Percentiles rank a stretch among this genome's conserved stretches.
phyloP scores from a whole-genome alignment of 1,284 basidiomycete genomes.

The Rhodotorula sp. region DNA sequence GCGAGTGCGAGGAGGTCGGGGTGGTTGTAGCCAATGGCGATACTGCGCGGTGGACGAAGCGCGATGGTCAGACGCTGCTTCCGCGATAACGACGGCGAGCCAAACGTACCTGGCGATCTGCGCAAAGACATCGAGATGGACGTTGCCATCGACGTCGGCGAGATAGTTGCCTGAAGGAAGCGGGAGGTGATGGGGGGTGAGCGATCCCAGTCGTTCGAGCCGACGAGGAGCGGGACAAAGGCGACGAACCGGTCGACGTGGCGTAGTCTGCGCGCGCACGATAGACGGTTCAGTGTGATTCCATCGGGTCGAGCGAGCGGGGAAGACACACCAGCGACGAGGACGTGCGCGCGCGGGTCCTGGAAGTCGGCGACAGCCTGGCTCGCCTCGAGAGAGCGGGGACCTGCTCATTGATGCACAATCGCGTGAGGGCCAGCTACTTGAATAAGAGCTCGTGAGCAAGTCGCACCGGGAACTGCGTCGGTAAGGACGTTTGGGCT shows the following conservation, averaged over 20 bases:
- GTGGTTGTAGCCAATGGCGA: conserved; percentile 57
- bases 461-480: conserved; percentile 45
- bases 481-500: conserved; percentile 44
- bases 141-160: conserved; percentile 60
- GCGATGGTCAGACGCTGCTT: background rate
- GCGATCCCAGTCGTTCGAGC: background rate
- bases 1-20: conserved; percentile 55
- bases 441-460: background rate
- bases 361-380: conserved; percentile 52
- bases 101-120: conserved; percentile 51
- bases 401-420: background rate
- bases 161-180: conserved; percentile 54
- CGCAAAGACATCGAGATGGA: conserved; percentile 59
- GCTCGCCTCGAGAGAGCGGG: background rate
- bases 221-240: background rate
- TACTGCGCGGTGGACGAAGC: conserved; percentile 49
- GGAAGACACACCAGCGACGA: conserved; percentile 48
- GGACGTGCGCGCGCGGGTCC: conserved; percentile 53
- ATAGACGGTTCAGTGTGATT: background rate
- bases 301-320: too few species aligned
- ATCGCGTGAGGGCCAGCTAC: background rate
- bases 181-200: conserved; percentile 31
- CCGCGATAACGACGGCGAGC: background rate
- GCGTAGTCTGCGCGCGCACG: conserved; percentile 1
- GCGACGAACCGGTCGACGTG: conserved; percentile 10